Conservation (phyloP, 2,329 filamentous ascomycete genomes). For the Epichloe baconii region DNA sequence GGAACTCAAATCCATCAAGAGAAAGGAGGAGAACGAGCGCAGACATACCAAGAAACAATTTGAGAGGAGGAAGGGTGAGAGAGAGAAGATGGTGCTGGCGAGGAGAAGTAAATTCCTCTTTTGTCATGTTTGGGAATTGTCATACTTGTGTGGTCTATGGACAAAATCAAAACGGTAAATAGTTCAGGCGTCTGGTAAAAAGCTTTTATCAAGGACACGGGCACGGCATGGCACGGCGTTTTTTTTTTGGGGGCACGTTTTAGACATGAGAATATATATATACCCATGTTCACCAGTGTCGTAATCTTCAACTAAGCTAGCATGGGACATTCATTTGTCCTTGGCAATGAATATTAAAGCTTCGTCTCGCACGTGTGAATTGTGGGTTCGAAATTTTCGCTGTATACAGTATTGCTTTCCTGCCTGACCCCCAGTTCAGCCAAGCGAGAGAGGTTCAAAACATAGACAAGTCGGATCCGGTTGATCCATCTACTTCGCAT, state of each 20-base stretch:
- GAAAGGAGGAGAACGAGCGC: constrained; percentile 85
- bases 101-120: constrained; percentile 33
- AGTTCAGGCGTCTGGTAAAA: neutral
- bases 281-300: too few species aligned
- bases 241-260: neutral
- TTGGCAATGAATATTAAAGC: too few species aligned
- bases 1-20: constrained; percentile 77
- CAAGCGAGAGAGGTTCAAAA: too few species aligned
- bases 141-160: neutral
- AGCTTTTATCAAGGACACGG: neutral
- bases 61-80: constrained; percentile 58
- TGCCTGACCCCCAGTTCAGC: too few species aligned
- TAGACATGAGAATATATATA: too few species aligned
- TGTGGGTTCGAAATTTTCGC: too few species aligned
- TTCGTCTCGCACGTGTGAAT: too few species aligned
- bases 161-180: neutral
- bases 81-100: constrained; percentile 85
- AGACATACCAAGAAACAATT: constrained; percentile 80
- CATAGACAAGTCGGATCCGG: neutral
- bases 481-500: constrained; percentile 1
- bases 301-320: too few species aligned
- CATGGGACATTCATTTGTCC: too few species aligned
- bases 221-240: constrained; percentile 5
- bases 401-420: too few species aligned
- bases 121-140: neutral